Percentiles rank a stretch among this genome's conserved stretches.
These are phyloP conservation scores for Plasmodium relictum DNA, from an alignment of 169 alveolate species.

Conservation along the genomic window DNA sequence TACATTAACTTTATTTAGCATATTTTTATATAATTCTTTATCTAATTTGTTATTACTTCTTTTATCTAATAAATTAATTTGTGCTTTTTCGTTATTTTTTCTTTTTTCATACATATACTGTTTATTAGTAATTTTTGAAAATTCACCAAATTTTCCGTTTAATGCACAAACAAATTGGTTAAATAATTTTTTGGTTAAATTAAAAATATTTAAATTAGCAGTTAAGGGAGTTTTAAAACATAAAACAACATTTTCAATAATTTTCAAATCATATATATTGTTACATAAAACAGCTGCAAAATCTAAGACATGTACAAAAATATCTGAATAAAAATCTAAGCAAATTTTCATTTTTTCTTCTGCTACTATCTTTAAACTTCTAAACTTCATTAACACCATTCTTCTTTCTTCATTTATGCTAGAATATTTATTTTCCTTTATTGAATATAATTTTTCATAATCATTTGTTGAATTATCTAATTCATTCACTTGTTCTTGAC, in stretches of 20 bases:
- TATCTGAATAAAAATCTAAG: slow-evolving; percentile 70
- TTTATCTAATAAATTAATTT: not conserved
- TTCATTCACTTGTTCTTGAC: slow-evolving; percentile 36
- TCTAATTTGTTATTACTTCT: not conserved
- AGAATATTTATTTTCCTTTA: slow-evolving; percentile 24
- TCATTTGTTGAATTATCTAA: slow-evolving; percentile 1
- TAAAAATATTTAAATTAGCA: slow-evolving; percentile 68
- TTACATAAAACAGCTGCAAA: slow-evolving; percentile 75
- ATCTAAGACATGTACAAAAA: slow-evolving; percentile 67
- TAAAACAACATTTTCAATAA: slow-evolving; percentile 55
- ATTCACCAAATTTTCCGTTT: slow-evolving; percentile 32
- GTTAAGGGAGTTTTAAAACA: slow-evolving; percentile 75
- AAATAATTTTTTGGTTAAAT: slow-evolving; percentile 46
- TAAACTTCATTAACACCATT: slow-evolving; percentile 41
- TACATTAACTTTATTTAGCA: not conserved
- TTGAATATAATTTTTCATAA: not conserved
- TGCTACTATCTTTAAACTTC: slow-evolving; percentile 55
- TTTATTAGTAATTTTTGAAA: slow-evolving; percentile 50
- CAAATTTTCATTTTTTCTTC: slow-evolving; percentile 76
- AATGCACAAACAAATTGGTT: slow-evolving; percentile 44
- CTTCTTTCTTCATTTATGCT: slow-evolving; percentile 73
- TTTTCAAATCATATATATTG: slow-evolving; percentile 59
- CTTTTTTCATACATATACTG: slow-evolving; percentile 16
- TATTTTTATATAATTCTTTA: slow-evolving; percentile 16
- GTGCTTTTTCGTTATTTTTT: not conserved